Evolutionary conservation across 176 grass and related monocot species (phyloP).

Genomic region (Cymbopogon citratus): DNA sequence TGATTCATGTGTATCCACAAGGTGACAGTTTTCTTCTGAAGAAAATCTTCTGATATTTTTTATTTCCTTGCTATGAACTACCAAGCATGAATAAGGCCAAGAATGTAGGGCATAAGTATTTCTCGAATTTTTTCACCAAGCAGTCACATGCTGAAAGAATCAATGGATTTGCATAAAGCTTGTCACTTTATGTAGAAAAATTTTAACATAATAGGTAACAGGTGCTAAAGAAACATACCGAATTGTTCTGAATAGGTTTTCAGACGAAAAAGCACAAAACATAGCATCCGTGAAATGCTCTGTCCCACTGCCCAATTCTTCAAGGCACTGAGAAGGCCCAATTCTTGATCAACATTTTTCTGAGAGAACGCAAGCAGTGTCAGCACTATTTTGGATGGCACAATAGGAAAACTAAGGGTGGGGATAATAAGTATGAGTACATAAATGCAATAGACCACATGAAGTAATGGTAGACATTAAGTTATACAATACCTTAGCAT

Average conservation of each 20-base stretch:
- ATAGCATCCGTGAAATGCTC: neutral
- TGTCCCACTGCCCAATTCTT: neutral
- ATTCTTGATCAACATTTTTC: neutral
- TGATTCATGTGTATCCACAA: neutral
- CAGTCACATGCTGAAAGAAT: neutral
- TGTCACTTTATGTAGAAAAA: neutral
- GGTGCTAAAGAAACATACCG: neutral
- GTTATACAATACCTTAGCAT: constrained; percentile 2
- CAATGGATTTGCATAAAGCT: neutral
- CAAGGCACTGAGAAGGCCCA: neutral
- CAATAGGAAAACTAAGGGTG: neutral
- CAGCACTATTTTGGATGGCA: neutral
- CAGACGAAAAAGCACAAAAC: neutral
- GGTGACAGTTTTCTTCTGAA: neutral
- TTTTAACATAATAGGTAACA: constrained; percentile 2
- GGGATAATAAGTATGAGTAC: neutral
- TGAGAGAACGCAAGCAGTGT: neutral
- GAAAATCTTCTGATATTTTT: neutral
- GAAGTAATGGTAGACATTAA: neutral
- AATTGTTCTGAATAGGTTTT: neutral
- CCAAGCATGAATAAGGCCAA: neutral
- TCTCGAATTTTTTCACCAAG: neutral
- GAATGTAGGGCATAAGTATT: neutral
- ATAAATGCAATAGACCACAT: neutral
- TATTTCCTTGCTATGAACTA: neutral